Conservation (phyloP, 2,329 filamentous ascomycete genomes). For the Mycosphaerella sp. region DNA sequence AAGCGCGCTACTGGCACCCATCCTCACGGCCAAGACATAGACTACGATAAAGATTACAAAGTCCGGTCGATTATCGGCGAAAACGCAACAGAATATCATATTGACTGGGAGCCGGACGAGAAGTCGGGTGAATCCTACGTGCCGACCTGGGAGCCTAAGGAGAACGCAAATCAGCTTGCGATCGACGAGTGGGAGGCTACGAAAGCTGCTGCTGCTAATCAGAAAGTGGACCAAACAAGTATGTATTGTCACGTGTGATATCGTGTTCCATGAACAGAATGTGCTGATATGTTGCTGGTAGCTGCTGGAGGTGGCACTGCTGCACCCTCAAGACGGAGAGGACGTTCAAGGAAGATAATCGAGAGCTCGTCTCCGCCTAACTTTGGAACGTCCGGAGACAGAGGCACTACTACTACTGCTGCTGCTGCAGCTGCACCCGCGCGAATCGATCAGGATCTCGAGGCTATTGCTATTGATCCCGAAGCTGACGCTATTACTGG, state of each 20-base stretch:
- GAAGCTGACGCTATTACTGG: background rate
- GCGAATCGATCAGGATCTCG: background rate
- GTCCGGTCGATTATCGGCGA: conserved; percentile 33
- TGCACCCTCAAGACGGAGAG: background rate
- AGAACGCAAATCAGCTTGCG: conserved; percentile 33
- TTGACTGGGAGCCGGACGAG: conserved; percentile 54
- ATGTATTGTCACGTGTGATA: background rate
- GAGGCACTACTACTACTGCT: background rate
- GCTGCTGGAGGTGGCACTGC: background rate
- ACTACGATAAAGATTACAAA: conserved; percentile 25
- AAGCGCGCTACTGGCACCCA: conserved; percentile 15
- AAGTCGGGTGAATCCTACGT: conserved; percentile 44
- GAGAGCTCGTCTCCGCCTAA: conserved; percentile 20
- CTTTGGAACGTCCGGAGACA: too few relatives aligned
- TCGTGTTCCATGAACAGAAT: background rate
- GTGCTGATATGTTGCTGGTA: background rate
- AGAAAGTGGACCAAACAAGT: background rate
- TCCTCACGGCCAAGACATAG: conserved; percentile 26
- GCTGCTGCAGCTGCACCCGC: background rate
- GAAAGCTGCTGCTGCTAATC: conserved; percentile 16
- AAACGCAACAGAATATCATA: conserved; percentile 41
- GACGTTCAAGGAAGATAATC: conserved; percentile 12
- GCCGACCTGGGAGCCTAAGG: conserved; percentile 48
- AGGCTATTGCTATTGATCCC: background rate
- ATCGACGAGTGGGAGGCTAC: conserved; percentile 35